These are phyloP conservation scores for Coemansia sp. DNA, from an alignment of 192 early-diverging fungal species.

Conservation along the genomic window DNA sequence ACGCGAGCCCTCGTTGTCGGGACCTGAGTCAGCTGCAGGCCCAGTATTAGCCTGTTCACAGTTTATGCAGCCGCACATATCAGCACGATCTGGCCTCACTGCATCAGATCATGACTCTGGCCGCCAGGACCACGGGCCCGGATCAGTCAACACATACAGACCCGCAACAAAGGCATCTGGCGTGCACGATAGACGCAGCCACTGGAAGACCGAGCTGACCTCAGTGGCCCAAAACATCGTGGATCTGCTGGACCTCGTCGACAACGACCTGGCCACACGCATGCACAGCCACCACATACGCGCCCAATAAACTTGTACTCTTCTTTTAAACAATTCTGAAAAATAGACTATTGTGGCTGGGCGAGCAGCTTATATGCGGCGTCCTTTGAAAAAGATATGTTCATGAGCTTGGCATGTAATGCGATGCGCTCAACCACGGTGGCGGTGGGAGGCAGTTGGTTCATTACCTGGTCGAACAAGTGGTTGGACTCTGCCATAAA, in stretches of 20 bases:
- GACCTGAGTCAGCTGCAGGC: constrained; percentile 8
- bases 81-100: not conserved
- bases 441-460: constrained; percentile 10
- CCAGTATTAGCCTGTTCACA: not conserved
- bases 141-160: not conserved
- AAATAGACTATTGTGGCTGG: not conserved
- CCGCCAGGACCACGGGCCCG: not conserved
- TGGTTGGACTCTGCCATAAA: constrained; percentile 16
- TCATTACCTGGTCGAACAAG: constrained; percentile 16
- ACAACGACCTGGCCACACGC: not conserved
- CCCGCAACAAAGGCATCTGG: not conserved
- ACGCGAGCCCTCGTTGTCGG: not conserved
- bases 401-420: constrained; percentile 34
- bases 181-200: not conserved
- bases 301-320: not conserved
- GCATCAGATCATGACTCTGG: too few relatives aligned
- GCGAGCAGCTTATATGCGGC: constrained; percentile 18
- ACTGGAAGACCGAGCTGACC: constrained; percentile 33
- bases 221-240: constrained; percentile 19
- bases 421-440: constrained; percentile 43
- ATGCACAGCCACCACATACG: not conserved
- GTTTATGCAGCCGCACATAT: not conserved
- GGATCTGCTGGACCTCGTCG: constrained; percentile 24
- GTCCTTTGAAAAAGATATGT: constrained; percentile 23
- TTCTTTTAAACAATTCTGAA: too few relatives aligned